These are phyloP conservation scores for Dalbergia oliveri DNA, from an alignment of 306 rosid species.

Conservation along the genomic window DNA sequence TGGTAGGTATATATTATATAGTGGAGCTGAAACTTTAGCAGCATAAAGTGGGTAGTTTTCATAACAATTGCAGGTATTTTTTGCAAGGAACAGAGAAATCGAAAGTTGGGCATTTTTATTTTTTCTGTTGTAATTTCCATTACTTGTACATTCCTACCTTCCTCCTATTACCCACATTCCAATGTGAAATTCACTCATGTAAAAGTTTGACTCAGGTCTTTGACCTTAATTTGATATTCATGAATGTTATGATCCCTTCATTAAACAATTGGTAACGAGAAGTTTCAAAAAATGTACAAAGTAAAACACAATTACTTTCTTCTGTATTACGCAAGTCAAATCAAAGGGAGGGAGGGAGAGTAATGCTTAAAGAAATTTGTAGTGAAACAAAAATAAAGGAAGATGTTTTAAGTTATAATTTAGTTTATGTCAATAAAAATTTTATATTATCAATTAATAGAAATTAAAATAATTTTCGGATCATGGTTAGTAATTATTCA, in stretches of 20 bases:
- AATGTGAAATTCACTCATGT: constrained; percentile 52
- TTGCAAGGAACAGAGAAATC: constrained; percentile 47
- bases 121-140: constrained; percentile 49
- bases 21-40: constrained; percentile 54
- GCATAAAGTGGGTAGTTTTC: constrained; percentile 50
- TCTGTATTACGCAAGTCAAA: neutral
- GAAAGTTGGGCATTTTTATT: constrained; percentile 55
- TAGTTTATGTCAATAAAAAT: too few species aligned
- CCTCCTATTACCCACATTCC: constrained; percentile 57
- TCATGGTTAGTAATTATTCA: too few species aligned
- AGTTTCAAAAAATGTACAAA: neutral
- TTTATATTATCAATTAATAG: too few species aligned
- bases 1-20: constrained; percentile 50
- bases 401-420: too few species aligned
- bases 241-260: neutral
- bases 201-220: constrained; percentile 48
- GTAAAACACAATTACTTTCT: neutral
- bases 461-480: too few species aligned
- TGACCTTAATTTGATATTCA: constrained; percentile 10
- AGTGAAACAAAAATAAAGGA: too few species aligned
- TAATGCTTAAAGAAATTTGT: too few species aligned
- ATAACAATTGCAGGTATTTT: constrained; percentile 59
- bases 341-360: too few species aligned
- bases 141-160: constrained; percentile 63
- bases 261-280: neutral